Conservation (phyloP, 164 flowering plant genomes). For the Aristolochia contorta region DNA sequence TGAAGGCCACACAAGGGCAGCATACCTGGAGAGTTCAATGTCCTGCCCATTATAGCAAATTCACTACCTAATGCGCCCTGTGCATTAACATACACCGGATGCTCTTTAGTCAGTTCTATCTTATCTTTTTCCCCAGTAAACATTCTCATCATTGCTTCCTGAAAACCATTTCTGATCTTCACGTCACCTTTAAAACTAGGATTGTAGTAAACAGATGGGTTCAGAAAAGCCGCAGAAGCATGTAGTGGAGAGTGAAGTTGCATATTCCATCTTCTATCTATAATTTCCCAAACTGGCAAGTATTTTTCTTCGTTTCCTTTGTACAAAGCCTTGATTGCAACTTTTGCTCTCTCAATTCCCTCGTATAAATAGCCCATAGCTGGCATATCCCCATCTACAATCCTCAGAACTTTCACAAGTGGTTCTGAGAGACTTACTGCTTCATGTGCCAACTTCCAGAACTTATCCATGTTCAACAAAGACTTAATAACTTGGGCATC, state of each 20-base stretch:
- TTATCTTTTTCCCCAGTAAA: conserved; percentile 41
- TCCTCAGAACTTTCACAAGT: conserved; percentile 44
- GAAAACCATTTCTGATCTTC: conserved; percentile 60
- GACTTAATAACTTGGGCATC: conserved; percentile 44
- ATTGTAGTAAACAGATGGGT: conserved; percentile 54
- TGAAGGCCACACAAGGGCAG: not conserved
- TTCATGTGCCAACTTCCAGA: conserved; percentile 55
- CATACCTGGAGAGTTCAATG: conserved; percentile 58
- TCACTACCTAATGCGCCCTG: conserved; percentile 60
- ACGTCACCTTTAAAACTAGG: conserved; percentile 39
- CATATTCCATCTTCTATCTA: conserved; percentile 55
- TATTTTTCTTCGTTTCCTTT: conserved; percentile 47
- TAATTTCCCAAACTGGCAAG: conserved; percentile 54
- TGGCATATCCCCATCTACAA: conserved; percentile 68
- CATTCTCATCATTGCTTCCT: conserved; percentile 61
- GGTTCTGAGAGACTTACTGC: conserved; percentile 52
- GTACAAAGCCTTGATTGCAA: conserved; percentile 41
- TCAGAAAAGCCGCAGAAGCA: conserved; percentile 61
- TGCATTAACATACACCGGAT: conserved; percentile 55
- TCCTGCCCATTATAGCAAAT: conserved; percentile 62
- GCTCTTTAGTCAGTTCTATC: conserved; percentile 51
- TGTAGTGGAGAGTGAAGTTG: conserved; percentile 49
- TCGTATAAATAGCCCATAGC: conserved; percentile 70
- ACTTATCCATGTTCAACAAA: conserved; percentile 34
- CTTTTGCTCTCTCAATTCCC: conserved; percentile 61